Conservation (phyloP, 2,329 filamentous ascomycete species). For the Corinectria fuckeliana region DNA sequence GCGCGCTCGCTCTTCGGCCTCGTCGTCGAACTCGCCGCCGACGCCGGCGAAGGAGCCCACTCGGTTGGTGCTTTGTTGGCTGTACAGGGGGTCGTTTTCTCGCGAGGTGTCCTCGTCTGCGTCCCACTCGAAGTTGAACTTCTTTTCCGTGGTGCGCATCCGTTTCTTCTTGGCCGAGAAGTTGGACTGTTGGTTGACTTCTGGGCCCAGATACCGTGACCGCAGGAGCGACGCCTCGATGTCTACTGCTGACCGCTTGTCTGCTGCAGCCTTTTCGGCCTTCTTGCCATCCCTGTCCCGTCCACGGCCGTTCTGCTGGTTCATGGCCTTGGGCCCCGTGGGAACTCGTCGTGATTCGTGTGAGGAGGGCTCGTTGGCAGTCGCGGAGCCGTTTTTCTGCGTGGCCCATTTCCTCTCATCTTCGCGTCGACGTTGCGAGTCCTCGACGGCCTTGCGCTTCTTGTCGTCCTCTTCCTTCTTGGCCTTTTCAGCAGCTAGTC, state of each 20-base stretch:
- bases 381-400: slow-evolving; percentile 38
- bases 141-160: slow-evolving; percentile 89
- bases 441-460: slow-evolving; percentile 53
- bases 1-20: slow-evolving; percentile 60
- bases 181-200: slow-evolving; percentile 79
- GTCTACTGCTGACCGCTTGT: slow-evolving; percentile 59
- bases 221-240: slow-evolving; percentile 78
- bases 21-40: slow-evolving; percentile 59
- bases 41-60: slow-evolving; percentile 54
- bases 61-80: slow-evolving; percentile 40
- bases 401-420: slow-evolving; percentile 56
- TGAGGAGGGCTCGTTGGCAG: slow-evolving; percentile 29
- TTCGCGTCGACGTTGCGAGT: slow-evolving; percentile 76
- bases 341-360: slow-evolving; percentile 55
- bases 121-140: slow-evolving; percentile 99
- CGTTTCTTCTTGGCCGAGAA: slow-evolving; percentile 98
- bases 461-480: slow-evolving; percentile 71
- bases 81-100: slow-evolving; percentile 78
- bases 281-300: slow-evolving; percentile 39
- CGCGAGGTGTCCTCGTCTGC: slow-evolving; percentile 82
- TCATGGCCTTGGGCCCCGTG: slow-evolving; percentile 75
- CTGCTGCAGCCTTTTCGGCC: slow-evolving; percentile 44
- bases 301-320: slow-evolving; percentile 53
- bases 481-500: slow-evolving; percentile 78
- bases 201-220: slow-evolving; percentile 88